A percentile compares a stretch with the other conserved stretches of the same genome.
Conservation (phyloP, 495 filamentous ascomycete genomes). For the Penicillium maclennaniae region DNA sequence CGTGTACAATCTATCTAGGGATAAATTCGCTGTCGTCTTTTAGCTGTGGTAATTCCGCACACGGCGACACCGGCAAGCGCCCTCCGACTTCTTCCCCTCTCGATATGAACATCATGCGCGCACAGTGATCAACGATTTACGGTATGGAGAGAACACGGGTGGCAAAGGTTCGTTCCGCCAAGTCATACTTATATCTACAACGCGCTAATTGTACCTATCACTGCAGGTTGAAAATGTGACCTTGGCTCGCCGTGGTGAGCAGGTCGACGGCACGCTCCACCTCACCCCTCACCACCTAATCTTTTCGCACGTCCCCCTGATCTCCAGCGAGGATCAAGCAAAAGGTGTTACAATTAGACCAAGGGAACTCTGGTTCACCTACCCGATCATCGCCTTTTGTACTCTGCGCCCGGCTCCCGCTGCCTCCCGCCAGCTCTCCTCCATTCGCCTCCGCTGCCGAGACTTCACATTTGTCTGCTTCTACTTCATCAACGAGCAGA, state of each 20-base stretch:
- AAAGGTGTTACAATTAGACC: slow-evolving; percentile 41
- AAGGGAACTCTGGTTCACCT: slow-evolving; percentile 89
- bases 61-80: neutral
- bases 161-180: slow-evolving; percentile 42
- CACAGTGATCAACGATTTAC: slow-evolving; percentile 31
- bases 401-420: slow-evolving; percentile 67
- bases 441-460: slow-evolving; percentile 82
- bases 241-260: slow-evolving; percentile 57
- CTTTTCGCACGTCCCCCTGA: slow-evolving; percentile 50
- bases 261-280: slow-evolving; percentile 58
- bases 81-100: slow-evolving; percentile 9
- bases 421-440: slow-evolving; percentile 67
- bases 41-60: neutral
- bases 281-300: slow-evolving; percentile 65
- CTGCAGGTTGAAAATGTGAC: slow-evolving; percentile 59
- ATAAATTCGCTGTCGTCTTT: neutral
- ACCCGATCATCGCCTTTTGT: slow-evolving; percentile 80
- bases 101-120: slow-evolving; percentile 38
- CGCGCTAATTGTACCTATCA: neutral
- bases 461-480: slow-evolving; percentile 93
- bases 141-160: slow-evolving; percentile 57
- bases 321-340: slow-evolving; percentile 31
- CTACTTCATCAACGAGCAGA: slow-evolving; percentile 71
- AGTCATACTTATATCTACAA: neutral
- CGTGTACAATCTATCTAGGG: neutral